Evolutionary conservation across 371 early-diverging fungal genomes (phyloP).

Genomic region (Apophysomyces elegans): DNA sequence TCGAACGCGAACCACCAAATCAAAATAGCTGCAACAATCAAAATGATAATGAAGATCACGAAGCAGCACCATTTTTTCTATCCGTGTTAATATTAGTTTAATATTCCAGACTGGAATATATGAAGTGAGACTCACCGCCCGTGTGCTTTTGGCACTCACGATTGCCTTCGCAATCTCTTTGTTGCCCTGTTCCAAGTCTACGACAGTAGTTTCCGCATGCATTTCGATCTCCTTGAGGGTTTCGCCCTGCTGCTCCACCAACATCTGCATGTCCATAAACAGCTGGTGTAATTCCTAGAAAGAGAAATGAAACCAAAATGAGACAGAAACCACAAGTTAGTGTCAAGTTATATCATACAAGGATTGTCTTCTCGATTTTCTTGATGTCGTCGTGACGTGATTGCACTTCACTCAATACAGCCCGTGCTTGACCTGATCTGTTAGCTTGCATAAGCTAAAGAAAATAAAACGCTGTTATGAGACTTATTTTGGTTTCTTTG

Average conservation of each 20-base stretch:
- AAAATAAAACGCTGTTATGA: not conserved
- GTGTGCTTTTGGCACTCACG: conserved; percentile 69
- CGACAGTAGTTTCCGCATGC: conserved; percentile 64
- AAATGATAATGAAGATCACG: conserved; percentile 52
- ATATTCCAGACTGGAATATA: not conserved
- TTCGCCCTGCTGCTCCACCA: conserved; percentile 83
- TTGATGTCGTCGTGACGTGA: conserved; percentile 88
- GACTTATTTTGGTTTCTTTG: not conserved
- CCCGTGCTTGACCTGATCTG: conserved; percentile 79
- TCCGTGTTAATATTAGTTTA: not conserved
- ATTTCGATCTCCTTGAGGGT: conserved; percentile 73
- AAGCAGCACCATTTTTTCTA: conserved; percentile 76
- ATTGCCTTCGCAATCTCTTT: conserved; percentile 74
- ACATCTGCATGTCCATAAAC: conserved; percentile 89
- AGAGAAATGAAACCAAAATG: too few species aligned
- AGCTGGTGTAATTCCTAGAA: conserved; percentile 85
- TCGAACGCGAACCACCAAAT: conserved; percentile 59
- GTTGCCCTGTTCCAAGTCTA: conserved; percentile 74
- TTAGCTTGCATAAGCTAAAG: conserved; percentile 71
- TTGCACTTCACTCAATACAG: conserved; percentile 85
- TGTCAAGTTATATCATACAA: conserved; percentile 47
- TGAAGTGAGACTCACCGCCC: conserved; percentile 59
- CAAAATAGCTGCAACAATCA: conserved; percentile 54
- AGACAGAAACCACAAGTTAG: not conserved
- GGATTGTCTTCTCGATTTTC: conserved; percentile 83